Percentiles rank a stretch among this genome's conserved stretches.
Evolutionary conservation across 331 rosid species (phyloP).

Genomic region (Prunus yedoensis): DNA sequence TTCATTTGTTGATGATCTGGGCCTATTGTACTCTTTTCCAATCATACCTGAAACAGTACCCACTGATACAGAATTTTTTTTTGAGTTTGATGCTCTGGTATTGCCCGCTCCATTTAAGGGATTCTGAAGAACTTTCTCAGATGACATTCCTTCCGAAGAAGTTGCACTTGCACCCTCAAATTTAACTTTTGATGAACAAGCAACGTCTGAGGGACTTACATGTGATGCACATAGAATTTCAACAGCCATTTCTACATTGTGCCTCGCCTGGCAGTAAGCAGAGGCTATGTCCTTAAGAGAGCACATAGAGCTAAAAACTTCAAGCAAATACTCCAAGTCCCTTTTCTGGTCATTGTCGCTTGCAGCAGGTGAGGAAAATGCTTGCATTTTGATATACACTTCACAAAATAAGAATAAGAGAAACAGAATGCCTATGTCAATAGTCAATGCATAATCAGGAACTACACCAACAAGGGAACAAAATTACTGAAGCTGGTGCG

Average conservation of each 20-base stretch:
- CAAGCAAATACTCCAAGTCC: slow-evolving; percentile 29
- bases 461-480: not conserved
- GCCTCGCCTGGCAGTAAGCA: slow-evolving; percentile 32
- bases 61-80: slow-evolving; percentile 18
- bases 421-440: not conserved
- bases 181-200: slow-evolving; percentile 10
- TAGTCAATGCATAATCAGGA: not conserved
- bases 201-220: not conserved
- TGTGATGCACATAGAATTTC: slow-evolving; percentile 34
- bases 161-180: slow-evolving; percentile 24
- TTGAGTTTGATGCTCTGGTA: slow-evolving; percentile 25
- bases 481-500: not conserved
- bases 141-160: slow-evolving; percentile 10
- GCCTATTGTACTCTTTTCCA: slow-evolving; percentile 31
- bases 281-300: slow-evolving; percentile 39
- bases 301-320: slow-evolving; percentile 30
- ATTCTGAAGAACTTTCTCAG: slow-evolving; percentile 11
- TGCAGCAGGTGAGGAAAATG: slow-evolving; percentile 7
- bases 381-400: slow-evolving; percentile 25
- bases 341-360: slow-evolving; percentile 17
- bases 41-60: slow-evolving; percentile 40
- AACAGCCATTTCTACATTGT: slow-evolving; percentile 26
- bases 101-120: slow-evolving; percentile 8
- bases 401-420: not conserved
- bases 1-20: slow-evolving; percentile 10